Conservation (phyloP, 441 rosid genomes). For the Bruguiera hainesii region DNA sequence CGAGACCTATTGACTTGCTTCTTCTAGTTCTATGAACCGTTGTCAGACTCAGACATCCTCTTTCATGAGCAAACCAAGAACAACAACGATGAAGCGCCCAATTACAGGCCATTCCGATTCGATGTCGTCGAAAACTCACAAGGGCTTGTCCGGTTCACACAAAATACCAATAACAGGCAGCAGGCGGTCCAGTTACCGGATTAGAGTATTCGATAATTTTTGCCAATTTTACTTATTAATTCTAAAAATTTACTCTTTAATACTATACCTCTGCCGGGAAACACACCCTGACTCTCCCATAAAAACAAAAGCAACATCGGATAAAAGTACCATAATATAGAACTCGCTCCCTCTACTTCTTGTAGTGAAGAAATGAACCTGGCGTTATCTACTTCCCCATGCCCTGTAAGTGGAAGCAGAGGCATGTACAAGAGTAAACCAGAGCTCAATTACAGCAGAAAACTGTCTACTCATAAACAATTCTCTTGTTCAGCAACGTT, state of each 20-base stretch:
- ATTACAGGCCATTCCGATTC: conserved; percentile 31
- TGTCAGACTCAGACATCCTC: neutral
- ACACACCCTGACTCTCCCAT: too few species aligned
- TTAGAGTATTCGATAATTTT: too few species aligned
- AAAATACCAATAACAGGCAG: too few species aligned
- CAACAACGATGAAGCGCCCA: conserved; percentile 31
- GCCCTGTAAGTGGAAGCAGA: conserved; percentile 31
- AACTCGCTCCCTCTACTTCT: too few species aligned
- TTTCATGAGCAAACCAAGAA: conserved; percentile 9
- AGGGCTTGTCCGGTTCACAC: too few species aligned
- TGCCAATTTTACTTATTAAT: too few species aligned
- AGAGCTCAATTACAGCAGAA: conserved; percentile 21
- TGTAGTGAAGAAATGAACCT: conserved; percentile 42
- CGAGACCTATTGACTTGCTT: conserved; percentile 18
- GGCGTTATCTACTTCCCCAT: conserved; percentile 40
- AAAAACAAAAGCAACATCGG: too few species aligned
- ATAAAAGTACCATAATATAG: too few species aligned
- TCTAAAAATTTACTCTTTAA: too few species aligned
- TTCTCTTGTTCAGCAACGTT: conserved; percentile 41
- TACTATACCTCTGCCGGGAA: too few species aligned
- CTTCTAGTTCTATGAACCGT: conserved; percentile 13
- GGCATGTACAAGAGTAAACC: conserved; percentile 26
- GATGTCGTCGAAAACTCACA: too few species aligned
- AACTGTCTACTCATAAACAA: conserved; percentile 21
- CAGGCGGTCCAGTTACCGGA: too few species aligned